phyloP scores from a whole-genome alignment of 2,329 filamentous ascomycete genomes.

The Fusarium sp. region DNA sequence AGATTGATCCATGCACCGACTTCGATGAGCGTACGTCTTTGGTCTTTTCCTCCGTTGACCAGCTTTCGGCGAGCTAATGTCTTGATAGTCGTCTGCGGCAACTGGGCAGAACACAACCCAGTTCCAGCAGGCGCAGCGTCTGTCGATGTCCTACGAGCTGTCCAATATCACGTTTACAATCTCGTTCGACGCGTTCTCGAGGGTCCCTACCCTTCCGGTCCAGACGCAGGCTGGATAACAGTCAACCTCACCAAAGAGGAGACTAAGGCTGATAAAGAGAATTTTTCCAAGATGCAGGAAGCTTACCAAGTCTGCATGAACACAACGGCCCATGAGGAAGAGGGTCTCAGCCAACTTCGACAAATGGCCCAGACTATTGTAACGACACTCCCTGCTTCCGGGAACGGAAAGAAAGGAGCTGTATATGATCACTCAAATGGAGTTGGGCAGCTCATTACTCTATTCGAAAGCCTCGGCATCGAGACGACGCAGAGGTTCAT shows the following conservation, averaged over 20 bases:
- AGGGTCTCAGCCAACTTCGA: slow-evolving; percentile 65
- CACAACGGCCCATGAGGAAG: slow-evolving; percentile 62
- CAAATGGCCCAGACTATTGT: slow-evolving; percentile 55
- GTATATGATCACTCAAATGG: background rate
- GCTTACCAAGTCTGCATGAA: slow-evolving; percentile 74
- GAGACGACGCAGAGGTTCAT: slow-evolving; percentile 4
- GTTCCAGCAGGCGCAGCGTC: background rate
- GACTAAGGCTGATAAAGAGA: slow-evolving; percentile 61
- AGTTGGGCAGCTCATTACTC: background rate
- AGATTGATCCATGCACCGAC: background rate
- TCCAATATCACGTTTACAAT: background rate
- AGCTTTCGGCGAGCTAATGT: background rate
- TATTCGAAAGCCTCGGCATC: slow-evolving; percentile 14
- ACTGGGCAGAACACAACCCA: background rate
- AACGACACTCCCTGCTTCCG: background rate
- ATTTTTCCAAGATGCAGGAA: slow-evolving; percentile 72
- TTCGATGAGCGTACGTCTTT: background rate
- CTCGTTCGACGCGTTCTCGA: slow-evolving; percentile 2
- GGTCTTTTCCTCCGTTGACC: rapidly evolving
- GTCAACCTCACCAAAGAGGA: slow-evolving; percentile 42
- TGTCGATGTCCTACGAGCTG: background rate
- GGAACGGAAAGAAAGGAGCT: background rate
- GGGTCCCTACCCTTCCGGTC: slow-evolving; percentile 69
- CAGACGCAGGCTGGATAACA: slow-evolving; percentile 19
- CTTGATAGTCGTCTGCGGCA: background rate